These are phyloP conservation scores for Marvania coccoides DNA, from an alignment of 139 green algal species.

Conservation along the genomic window DNA sequence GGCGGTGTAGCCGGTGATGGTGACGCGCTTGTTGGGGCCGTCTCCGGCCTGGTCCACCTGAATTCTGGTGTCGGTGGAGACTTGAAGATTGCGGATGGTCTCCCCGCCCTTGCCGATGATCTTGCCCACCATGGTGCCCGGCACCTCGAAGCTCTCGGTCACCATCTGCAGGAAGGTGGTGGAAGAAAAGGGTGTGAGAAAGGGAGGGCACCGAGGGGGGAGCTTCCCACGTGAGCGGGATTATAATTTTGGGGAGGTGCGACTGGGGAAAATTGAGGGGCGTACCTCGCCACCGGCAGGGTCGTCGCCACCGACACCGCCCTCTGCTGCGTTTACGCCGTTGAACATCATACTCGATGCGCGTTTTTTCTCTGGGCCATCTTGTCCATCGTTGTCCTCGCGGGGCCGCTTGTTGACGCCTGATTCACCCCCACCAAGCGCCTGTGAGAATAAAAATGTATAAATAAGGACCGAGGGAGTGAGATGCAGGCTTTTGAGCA, in stretches of 20 bases:
- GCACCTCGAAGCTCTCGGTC: conserved; percentile 8
- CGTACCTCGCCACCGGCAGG: no score
- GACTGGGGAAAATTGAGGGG: no score
- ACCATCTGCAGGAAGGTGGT: no score
- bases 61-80: conserved; percentile 53
- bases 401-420: conserved; percentile 29
- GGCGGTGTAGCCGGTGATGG: conserved; percentile 41
- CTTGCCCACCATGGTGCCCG: conserved; percentile 57
- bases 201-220: background rate
- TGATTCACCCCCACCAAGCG: background rate
- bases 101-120: conserved; percentile 80
- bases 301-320: background rate
- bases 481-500: no score
- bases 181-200: background rate
- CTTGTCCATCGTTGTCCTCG: conserved; percentile 10
- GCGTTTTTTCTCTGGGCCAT: conserved; percentile 29
- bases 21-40: conserved; percentile 65
- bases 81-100: conserved; percentile 80
- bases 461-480: no score
- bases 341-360: conserved; percentile 1
- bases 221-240: background rate
- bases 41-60: conserved; percentile 61
- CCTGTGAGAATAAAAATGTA: no score
- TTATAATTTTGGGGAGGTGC: background rate
- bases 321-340: background rate